Base-by-base conservation (phyloP, 176 grass and related monocot genomes). In the Eragrostis curvula region DNA sequence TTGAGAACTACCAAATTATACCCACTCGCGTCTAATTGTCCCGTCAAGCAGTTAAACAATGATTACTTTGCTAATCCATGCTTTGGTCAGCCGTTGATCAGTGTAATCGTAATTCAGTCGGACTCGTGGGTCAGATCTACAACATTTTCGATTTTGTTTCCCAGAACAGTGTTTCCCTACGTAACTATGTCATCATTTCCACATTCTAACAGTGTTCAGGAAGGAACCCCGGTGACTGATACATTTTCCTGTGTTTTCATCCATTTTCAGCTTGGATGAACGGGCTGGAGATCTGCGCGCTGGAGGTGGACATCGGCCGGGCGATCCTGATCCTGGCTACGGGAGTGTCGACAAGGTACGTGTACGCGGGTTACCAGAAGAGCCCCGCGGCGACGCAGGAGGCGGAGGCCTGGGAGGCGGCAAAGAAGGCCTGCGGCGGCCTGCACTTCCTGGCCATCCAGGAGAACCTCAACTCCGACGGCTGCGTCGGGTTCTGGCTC, bases 361-460 rank as follows among this genome's bases (percentile, higher is more conserved):
- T 92, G 71, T 99, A 99, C 21, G 85, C 96, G 50, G 86, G 93
- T 12, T 99, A 99, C 82, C 44, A 93, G 83, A 96, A 96, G 49
- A 99, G 85, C 79, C 73, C 89, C 47, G 87, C 91, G 13, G 88
- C 96, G 60, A 96, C 96, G 13, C 83, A 91, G 79, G 96, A 99
- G 73, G 96, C 93, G 60, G 96, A 96, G 74, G 96, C 93, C 20
- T 99, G 96, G 96, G 96, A 99, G 83, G 90, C 93, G 27, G 87
- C 90, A 0, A 99, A 99, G 89, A 96, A 94, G 70, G 87, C 85
- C 29, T 87, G 87, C 27, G 93, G 92, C 12, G 96, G 93, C 39
- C 85, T 99, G 55, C 96, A 99, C 76, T 99, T 99, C 77, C 58
- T 96, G 59, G 96, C 96, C 51, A 87, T 99, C 62, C 96, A 99